phyloP scores from a whole-genome alignment of 1,284 basidiomycete genomes.

The Xanthoconium separans region DNA sequence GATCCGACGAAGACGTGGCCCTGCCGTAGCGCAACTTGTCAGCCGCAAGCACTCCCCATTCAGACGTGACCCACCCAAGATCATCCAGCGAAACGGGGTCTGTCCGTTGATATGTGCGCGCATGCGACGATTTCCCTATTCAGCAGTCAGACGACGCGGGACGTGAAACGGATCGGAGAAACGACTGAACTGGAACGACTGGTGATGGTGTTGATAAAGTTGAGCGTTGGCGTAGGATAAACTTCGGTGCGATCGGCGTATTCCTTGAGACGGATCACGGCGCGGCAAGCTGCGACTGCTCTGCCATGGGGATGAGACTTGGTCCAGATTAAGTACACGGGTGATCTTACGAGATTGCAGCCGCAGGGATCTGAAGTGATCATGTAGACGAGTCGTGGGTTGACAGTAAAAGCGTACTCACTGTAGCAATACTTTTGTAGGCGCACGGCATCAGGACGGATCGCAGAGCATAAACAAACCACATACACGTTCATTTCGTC shows the following conservation, averaged over 20 bases:
- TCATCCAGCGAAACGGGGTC: conserved; percentile 20
- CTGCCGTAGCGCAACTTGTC: conserved; percentile 5
- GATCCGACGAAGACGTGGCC: conserved; percentile 10
- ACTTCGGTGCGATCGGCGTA: conserved; percentile 26
- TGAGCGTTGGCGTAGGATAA: conserved; percentile 22
- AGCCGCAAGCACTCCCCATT: neutral
- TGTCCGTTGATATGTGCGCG: conserved; percentile 12
- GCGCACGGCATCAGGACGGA: conserved; percentile 3
- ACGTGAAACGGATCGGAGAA: neutral
- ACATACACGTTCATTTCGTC: conserved; percentile 32
- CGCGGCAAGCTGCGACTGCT: conserved; percentile 52
- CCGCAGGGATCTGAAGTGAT: conserved; percentile 55
- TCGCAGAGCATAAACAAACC: neutral
- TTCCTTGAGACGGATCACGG: conserved; percentile 61
- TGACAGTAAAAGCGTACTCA: conserved; percentile 5
- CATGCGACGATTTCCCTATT: conserved; percentile 19
- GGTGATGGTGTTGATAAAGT: conserved; percentile 19
- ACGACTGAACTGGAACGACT: conserved; percentile 21
- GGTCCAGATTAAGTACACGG: neutral
- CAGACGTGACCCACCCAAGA: conserved; percentile 12
- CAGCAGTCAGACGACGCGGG: conserved; percentile 6
- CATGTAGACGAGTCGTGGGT: neutral
- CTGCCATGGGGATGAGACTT: conserved; percentile 13
- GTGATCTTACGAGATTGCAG: conserved; percentile 54
- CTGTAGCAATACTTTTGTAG: conserved; percentile 24